A percentile compares a stretch with the other conserved stretches of the same genome.
phyloP scores from a whole-genome alignment of 2,329 filamentous ascomycete genomes.

The Cryoendolithus antarcticus region DNA sequence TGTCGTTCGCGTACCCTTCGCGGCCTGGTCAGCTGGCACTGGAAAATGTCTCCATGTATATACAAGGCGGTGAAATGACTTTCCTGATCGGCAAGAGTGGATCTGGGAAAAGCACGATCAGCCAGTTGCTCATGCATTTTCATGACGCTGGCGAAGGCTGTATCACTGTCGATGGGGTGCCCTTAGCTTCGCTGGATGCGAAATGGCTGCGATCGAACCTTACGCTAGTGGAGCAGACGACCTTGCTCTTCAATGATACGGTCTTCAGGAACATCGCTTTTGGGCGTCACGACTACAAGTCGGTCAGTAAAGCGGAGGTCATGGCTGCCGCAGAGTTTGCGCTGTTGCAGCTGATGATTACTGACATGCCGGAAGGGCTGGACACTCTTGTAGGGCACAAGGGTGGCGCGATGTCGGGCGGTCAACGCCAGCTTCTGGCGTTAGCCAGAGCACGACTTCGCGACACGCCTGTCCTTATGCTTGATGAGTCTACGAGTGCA shows the following conservation, averaged over 20 bases:
- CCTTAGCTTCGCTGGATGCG: constrained; percentile 48
- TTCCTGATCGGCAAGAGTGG: constrained; percentile 81
- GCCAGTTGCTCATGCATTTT: constrained; percentile 65
- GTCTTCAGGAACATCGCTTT: constrained; percentile 71
- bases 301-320: constrained; percentile 44
- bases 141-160: constrained; percentile 56
- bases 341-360: constrained; percentile 55
- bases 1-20: constrained; percentile 53
- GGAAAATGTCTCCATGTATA: constrained; percentile 50
- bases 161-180: constrained; percentile 55
- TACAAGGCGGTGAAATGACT: constrained; percentile 58
- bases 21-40: constrained; percentile 51
- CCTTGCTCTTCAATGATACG: constrained; percentile 68
- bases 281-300: constrained; percentile 42
- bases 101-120: constrained; percentile 83
- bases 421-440: constrained; percentile 70
- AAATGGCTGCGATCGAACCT: constrained; percentile 67
- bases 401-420: constrained; percentile 66
- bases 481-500: constrained; percentile 82
- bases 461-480: constrained; percentile 65
- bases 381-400: constrained; percentile 59
- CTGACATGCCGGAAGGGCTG: constrained; percentile 54
- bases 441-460: constrained; percentile 67
- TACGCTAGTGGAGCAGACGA: constrained; percentile 71
- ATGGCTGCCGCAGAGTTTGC: constrained; percentile 52